Evolutionary conservation across 805 yeast genomes (phyloP), one percentile per base, ranked within the genome.

Genomic region (Ogataea parapolymorpha): DNA sequence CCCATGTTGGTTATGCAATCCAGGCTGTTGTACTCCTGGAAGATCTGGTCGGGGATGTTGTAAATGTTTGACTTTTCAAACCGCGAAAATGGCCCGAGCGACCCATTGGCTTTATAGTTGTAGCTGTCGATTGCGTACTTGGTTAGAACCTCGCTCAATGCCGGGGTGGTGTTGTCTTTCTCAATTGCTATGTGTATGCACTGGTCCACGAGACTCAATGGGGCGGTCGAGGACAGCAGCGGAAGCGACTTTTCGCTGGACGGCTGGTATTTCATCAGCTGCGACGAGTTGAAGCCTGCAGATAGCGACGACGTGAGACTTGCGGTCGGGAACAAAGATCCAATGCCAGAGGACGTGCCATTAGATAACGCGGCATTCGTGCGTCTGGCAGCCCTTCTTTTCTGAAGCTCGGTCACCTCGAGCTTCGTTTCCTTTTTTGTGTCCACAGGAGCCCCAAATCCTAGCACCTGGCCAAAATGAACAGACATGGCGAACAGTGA

Each of bases 1-100:
- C 99, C 99, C 79, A 86, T 81, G 44, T 81, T 79, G 27, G 89
- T 79, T 35, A 72, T 72, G 39, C 79, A 74, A 54, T 84, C 81
- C 5, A 85, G 73, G 35, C 75, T 72, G 49, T 79, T 80, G 58
- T 82, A 77, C 51, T 85, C 88, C 40, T 81, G 82, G 50, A 85
- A 76, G 46, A 88, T 79, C 46, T 75, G 79, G 58, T 89, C 95
- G 1, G 97, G 97, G 37, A 90, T 77, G 54, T 77, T 79, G 44
- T 81, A 70, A 38, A 81, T 79, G 25, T 75, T 73, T 2, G 82
- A 70, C 54, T 82, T 81, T 55, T 81, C 90, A 60, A 88, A 89
- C 7, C 95, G 82, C n/a, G 85, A 74, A 48, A 80, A 82, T 18
- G 71, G 68, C 8, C 74, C 74, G 42, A 71, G 56, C 3, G 75